Percentiles rank a stretch among this genome's conserved stretches.
These are phyloP conservation scores for Raphanus sativus DNA, from an alignment of 345 rosid species.

Conservation along the genomic window DNA sequence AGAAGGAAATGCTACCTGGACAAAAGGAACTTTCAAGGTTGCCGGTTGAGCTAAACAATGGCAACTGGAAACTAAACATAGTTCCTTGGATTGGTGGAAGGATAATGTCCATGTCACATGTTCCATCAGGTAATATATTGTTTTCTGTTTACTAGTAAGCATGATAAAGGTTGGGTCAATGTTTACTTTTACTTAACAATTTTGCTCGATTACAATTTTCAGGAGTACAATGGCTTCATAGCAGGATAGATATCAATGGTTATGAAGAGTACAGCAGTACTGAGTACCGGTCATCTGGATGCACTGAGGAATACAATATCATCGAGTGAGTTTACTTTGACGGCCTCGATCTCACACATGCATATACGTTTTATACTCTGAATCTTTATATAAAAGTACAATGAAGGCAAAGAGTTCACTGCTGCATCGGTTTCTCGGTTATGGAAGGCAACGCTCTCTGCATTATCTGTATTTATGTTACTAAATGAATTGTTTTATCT, in stretches of 20 bases:
- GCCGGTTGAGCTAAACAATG: constrained; percentile 66
- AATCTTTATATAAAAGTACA: not conserved
- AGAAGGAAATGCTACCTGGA: constrained; percentile 53
- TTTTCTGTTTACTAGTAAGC: not conserved
- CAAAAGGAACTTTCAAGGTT: constrained; percentile 61
- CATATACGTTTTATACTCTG: not conserved
- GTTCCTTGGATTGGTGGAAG: constrained; percentile 97
- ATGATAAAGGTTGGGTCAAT: not conserved
- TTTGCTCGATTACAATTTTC: constrained; percentile 21
- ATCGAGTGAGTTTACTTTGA: constrained; percentile 53
- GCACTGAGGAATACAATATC: constrained; percentile 74
- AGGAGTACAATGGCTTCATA: constrained; percentile 90
- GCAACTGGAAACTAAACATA: constrained; percentile 66
- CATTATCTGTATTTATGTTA: not conserved
- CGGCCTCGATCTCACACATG: not conserved
- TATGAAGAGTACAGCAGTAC: constrained; percentile 86
- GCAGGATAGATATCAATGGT: constrained; percentile 75
- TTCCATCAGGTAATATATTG: constrained; percentile 68
- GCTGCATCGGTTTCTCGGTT: not conserved
- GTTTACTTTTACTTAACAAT: not conserved
- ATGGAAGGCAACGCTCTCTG: constrained; percentile 1
- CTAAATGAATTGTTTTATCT: constrained; percentile 16
- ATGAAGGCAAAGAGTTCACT: not conserved
- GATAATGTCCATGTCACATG: constrained; percentile 84
- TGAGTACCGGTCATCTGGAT: constrained; percentile 89